Evolutionary conservation across 2,329 filamentous ascomycete species (phyloP).

Genomic region (Alternaria sp.): DNA sequence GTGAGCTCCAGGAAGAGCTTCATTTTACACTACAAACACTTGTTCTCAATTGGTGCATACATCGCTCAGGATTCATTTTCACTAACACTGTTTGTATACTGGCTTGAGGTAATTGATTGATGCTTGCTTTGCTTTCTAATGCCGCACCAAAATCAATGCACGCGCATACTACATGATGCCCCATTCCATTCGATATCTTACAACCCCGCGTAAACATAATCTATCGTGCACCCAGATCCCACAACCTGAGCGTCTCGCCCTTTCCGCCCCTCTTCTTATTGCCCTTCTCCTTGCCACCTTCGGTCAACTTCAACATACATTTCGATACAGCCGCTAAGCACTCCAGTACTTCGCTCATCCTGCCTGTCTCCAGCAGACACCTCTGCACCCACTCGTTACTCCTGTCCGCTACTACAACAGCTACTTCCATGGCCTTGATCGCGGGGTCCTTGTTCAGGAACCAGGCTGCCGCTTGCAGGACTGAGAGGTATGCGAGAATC

Average conservation of each 20-base stretch:
- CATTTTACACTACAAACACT: not conserved
- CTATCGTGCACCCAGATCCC: conserved; percentile 47
- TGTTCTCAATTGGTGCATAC: not conserved
- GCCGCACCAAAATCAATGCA: not conserved
- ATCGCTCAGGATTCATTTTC: not conserved
- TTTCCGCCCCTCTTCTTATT: conserved; percentile 50
- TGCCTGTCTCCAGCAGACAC: conserved; percentile 47
- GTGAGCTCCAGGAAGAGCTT: not conserved
- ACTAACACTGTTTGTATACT: not conserved
- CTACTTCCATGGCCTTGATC: conserved; percentile 85
- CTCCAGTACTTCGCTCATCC: conserved; percentile 55
- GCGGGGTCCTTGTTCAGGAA: conserved; percentile 77
- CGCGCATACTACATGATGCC: not conserved
- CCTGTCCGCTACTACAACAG: conserved; percentile 69
- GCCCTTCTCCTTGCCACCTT: conserved; percentile 50
- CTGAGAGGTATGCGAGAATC: conserved; percentile 81
- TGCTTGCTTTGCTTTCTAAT: not conserved
- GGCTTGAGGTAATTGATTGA: not conserved
- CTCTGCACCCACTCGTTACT: conserved; percentile 43
- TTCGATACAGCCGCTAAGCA: conserved; percentile 79
- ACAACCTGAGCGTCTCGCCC: conserved; percentile 53
- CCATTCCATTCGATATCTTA: not conserved
- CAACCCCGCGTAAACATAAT: not conserved
- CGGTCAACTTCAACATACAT: conserved; percentile 64
- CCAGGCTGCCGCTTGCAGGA: conserved; percentile 79